Conservation (phyloP, 805 yeast genomes). For the Starmerella roubikii region DNA sequence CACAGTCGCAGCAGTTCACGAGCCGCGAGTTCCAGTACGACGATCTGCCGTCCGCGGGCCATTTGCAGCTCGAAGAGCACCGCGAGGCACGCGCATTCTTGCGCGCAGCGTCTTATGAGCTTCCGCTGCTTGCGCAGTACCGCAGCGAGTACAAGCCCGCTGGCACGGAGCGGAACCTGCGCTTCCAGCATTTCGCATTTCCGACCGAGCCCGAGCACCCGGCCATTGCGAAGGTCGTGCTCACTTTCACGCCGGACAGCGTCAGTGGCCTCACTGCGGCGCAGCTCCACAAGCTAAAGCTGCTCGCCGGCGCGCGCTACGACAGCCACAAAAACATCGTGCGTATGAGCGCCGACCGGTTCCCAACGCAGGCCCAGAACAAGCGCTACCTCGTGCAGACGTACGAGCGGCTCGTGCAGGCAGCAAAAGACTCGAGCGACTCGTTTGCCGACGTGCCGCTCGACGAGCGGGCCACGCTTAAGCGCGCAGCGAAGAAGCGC, state of each 20-base stretch:
- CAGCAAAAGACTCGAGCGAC: constrained; percentile 47
- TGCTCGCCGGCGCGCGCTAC: constrained; percentile 68
- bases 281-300: constrained; percentile 59
- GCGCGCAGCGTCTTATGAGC: constrained; percentile 80
- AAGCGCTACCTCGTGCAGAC: constrained; percentile 57
- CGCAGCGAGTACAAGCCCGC: constrained; percentile 53
- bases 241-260: constrained; percentile 36
- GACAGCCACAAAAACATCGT: constrained; percentile 46
- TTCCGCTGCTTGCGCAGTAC: constrained; percentile 69
- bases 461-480: constrained; percentile 53
- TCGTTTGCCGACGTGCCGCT: constrained; percentile 71
- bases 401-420: constrained; percentile 45
- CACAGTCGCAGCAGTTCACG: constrained; percentile 17
- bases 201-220: constrained; percentile 55
- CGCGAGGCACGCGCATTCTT: constrained; percentile 64
- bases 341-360: constrained; percentile 51
- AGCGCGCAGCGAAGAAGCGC: constrained; percentile 27
- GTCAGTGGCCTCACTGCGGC: constrained; percentile 32
- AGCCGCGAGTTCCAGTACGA: constrained; percentile 36
- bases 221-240: constrained; percentile 54
- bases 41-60: constrained; percentile 58
- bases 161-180: constrained; percentile 26
- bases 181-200: constrained; percentile 58
- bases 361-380: constrained; percentile 73
- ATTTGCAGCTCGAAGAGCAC: constrained; percentile 53